These are phyloP conservation scores for Penicillium parvum DNA, from an alignment of 495 filamentous ascomycete genomes.

Conservation along the genomic window DNA sequence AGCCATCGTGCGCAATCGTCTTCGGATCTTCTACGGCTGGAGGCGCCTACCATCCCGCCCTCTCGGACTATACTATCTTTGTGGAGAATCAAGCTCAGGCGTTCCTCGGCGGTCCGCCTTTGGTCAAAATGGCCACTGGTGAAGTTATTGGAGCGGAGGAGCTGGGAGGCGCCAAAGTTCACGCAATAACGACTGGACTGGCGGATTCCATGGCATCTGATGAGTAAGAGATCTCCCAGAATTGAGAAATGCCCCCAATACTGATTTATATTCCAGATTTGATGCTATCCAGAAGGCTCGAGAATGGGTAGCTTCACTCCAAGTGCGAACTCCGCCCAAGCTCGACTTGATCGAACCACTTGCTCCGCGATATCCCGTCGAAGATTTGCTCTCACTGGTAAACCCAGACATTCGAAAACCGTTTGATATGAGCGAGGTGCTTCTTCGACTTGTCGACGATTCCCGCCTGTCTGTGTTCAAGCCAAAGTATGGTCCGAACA, in stretches of 20 bases:
- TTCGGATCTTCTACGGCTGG: conserved; percentile 34
- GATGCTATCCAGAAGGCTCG: conserved; percentile 31
- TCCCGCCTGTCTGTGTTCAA: conserved; percentile 27
- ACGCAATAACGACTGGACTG: conserved; percentile 26
- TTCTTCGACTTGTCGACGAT: conserved; percentile 28
- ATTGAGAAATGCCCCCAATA: too few relatives aligned
- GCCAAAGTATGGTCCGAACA: conserved; percentile 26
- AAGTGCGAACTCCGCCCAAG: conserved; percentile 3
- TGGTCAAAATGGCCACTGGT: conserved; percentile 35
- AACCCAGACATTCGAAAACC: conserved; percentile 31
- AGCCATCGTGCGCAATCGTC: conserved; percentile 30
- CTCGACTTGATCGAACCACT: conserved; percentile 2
- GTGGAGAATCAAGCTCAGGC: conserved; percentile 32
- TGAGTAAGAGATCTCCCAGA: conserved; percentile 24
- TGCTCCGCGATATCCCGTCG: conserved; percentile 17
- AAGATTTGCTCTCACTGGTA: conserved; percentile 23
- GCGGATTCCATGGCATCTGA: conserved; percentile 29
- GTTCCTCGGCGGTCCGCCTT: conserved; percentile 29
- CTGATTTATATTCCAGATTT: too few relatives aligned
- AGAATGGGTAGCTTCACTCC: conserved; percentile 27
- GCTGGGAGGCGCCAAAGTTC: conserved; percentile 30
- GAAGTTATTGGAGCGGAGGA: conserved; percentile 29
- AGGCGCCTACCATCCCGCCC: conserved; percentile 33
- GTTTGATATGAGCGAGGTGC: conserved; percentile 29
- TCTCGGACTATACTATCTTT: conserved; percentile 35